Base-by-base conservation (phyloP, 768 basidiomycete genomes). In the Boletus bicolor region DNA sequence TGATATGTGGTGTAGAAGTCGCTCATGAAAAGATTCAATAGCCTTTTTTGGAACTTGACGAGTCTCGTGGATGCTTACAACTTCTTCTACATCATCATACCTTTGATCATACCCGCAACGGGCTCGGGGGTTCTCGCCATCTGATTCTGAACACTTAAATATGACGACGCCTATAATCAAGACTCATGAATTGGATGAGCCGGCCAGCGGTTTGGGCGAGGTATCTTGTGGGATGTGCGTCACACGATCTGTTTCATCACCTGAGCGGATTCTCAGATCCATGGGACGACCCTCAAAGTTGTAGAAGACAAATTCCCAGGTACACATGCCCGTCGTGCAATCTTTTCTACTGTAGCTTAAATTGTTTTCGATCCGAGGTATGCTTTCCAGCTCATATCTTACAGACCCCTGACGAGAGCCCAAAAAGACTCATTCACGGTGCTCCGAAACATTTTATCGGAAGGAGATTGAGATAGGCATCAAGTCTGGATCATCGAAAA, bases 291-390 rank as follows among this genome's bases (percentile, higher is more conserved):
- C 21, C 46, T 54, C 59, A 14, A 56, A 93, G 91, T 63, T 93
- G 91, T 73, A 79, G 76, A 34, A 78, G 87, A 64, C 86, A 90
- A 63, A 79, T 89, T 60, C 81, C 89, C 17, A 86, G 84, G 64
- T 94, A 94, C 70, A 86, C 84, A 0, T 94, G 92, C 60, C 87
- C 92, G 24, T 77, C 77, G 34, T 94, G 92, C 73, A 93, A 93
- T 64, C 73, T 87, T 28, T 80, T 81, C 0, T 93, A 93, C 63
- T 94, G 92, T 72, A 89, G 89, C 28, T 68, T 93, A 32, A 73
- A 75, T 11, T 94, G 92, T 72, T 94, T 91, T 73, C 83, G 86
- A 43, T 86, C 87, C 30, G 75, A 82, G 72, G 88, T 87, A 70
- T 57, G 80, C 68, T 30, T 53, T 53, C 19, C 7, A 8, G 39